Conservation (phyloP, 768 basidiomycete species). For the Lyophyllum decastes region DNA sequence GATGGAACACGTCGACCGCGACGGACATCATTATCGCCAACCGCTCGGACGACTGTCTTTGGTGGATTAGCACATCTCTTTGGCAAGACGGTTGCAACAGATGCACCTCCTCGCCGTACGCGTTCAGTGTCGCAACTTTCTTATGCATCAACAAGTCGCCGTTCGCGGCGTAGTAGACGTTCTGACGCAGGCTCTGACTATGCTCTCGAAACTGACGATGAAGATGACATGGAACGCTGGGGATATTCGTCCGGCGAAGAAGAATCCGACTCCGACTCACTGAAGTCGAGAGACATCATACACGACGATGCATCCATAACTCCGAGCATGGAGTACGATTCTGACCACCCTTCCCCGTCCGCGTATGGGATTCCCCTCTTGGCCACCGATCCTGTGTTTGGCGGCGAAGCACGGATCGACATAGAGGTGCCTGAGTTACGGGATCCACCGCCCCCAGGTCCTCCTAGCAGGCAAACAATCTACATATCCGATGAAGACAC, state of each 20-base stretch:
- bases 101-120: constrained; percentile 31
- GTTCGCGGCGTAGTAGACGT: constrained; percentile 52
- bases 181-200: constrained; percentile 64
- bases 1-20: constrained; percentile 24
- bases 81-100: constrained; percentile 44
- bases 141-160: constrained; percentile 48
- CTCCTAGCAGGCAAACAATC: constrained; percentile 84
- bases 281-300: constrained; percentile 30
- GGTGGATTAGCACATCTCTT: constrained; percentile 73
- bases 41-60: constrained; percentile 48
- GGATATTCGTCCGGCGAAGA: constrained; percentile 91
- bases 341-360: constrained; percentile 64
- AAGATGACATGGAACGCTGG: constrained; percentile 74
- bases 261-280: constrained; percentile 47
- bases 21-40: constrained; percentile 36
- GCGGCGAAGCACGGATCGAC: constrained; percentile 81
- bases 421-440: constrained; percentile 66
- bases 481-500: constrained; percentile 89
- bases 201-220: constrained; percentile 54
- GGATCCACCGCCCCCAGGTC: constrained; percentile 76
- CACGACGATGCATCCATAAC: constrained; percentile 46
- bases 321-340: constrained; percentile 72
- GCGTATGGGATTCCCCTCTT: constrained; percentile 64
- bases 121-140: constrained; percentile 64
- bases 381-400: constrained; percentile 77